Evolutionary conservation across 352 stramenopile genomes (phyloP), one percentile per base, ranked within the genome.

Genomic region (Elongisporangium undulatum): DNA sequence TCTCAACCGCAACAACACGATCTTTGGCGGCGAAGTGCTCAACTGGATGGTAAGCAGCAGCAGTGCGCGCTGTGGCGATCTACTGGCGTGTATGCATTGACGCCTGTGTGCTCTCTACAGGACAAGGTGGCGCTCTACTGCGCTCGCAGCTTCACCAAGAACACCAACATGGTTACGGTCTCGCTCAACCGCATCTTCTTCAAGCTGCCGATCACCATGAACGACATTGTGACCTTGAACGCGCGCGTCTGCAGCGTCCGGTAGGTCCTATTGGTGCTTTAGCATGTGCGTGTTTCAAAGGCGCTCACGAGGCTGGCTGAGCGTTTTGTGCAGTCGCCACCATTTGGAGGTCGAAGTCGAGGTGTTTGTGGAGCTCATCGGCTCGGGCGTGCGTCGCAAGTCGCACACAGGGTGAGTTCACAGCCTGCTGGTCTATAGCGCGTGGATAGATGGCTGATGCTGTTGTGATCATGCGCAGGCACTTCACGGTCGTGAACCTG

Each of bases 311-410:
- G 10, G 21, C n/a, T 53, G 49, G 4, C 2, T 23, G n/a, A n/a
- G n/a, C n/a, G 7, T 26, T 15, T 49, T 51, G 38, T 49, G 13
- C 56, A 87, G 79, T n/a, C 77, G 72, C 34, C 66, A 87, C 59
- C 78, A 80, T 55, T 64, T 90, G 49, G 79, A 89, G 61, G 75
- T 90, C n/a, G 80, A 90, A 62, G 80, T 88, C 21, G 77, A 90
- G 55, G 77, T 90, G 53, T 88, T 88, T 53, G 74, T 90, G 5
- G 75, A 69, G 26, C 75, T 69, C 24, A 84, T 84, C 15, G 71
- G 71, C 51, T 81, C 70, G 6, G 65, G 61, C 17, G 68, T 77
- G 49, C 72, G 70, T 5, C 75, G 75, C 45, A 79, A 72, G 59
- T 90, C 80, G 3, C 80, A 90, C 65, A 87, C 77, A 21, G 80